A percentile compares a stretch with the other conserved stretches of the same genome.
Evolutionary conservation across 2,329 filamentous ascomycete genomes (phyloP).

Genomic region (Passalora sequoiae): DNA sequence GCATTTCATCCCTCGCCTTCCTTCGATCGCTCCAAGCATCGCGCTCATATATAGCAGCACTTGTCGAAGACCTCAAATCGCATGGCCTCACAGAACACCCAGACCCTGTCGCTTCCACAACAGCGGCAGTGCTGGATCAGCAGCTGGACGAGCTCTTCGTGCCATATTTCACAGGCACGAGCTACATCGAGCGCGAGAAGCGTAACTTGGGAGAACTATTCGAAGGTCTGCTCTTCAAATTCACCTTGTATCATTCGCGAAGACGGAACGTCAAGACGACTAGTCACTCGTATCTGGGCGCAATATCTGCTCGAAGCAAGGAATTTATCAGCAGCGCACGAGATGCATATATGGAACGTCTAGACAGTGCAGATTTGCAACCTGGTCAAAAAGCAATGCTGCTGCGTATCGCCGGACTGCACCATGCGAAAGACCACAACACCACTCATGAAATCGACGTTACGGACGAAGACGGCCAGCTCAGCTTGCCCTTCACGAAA

Average conservation of each 20-base stretch:
- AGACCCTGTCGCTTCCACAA: slow-evolving; percentile 81
- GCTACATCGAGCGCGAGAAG: slow-evolving; percentile 62
- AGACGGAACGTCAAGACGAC: slow-evolving; percentile 70
- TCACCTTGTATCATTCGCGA: slow-evolving; percentile 86
- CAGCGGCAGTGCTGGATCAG: slow-evolving; percentile 64
- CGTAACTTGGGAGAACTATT: slow-evolving; percentile 72
- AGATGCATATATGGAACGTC: slow-evolving; percentile 81
- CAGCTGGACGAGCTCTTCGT: slow-evolving; percentile 63
- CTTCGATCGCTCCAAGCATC: slow-evolving; percentile 86
- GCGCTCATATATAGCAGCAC: slow-evolving; percentile 74
- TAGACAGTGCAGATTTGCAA: slow-evolving; percentile 84
- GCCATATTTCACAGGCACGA: slow-evolving; percentile 60
- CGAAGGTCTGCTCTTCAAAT: slow-evolving; percentile 91
- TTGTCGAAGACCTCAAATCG: slow-evolving; percentile 88
- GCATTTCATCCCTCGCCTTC: slow-evolving; percentile 87
- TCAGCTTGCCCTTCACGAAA: slow-evolving; percentile 85
- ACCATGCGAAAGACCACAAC: slow-evolving; percentile 57
- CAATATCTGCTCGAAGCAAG: slow-evolving; percentile 81
- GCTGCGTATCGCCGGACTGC: slow-evolving; percentile 77
- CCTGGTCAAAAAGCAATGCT: slow-evolving; percentile 86
- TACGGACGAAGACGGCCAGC: slow-evolving; percentile 77
- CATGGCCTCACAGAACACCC: slow-evolving; percentile 95
- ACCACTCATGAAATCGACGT: slow-evolving; percentile 62
- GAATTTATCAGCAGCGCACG: slow-evolving; percentile 83
- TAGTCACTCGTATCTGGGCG: slow-evolving; percentile 79